Base-by-base conservation (phyloP, 257 asterid genomes). In the Vinca minor region DNA sequence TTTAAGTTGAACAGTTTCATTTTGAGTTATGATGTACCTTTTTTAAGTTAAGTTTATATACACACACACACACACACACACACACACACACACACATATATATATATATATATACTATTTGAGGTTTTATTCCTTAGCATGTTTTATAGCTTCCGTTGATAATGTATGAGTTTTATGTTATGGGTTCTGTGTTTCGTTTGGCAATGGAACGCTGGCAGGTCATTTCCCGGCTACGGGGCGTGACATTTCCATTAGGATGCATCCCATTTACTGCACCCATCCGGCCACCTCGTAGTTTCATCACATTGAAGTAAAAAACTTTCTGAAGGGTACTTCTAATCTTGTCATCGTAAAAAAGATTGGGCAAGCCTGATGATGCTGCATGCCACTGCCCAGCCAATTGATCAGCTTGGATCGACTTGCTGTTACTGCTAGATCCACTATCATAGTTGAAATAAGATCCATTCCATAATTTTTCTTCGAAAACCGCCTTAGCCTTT, bases 191-290 rank as follows among this genome's bases (percentile, higher is more conserved):
- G n/a, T n/a, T n/a, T n/a, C n/a, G n/a, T n/a, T n/a, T n/a, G n/a
- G n/a, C n/a, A n/a, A n/a, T n/a, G n/a, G n/a, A n/a, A n/a, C n/a
- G n/a, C n/a, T n/a, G n/a, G n/a, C n/a, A n/a, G n/a, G n/a, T n/a
- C n/a, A n/a, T n/a, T n/a, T n/a, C n/a, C n/a, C n/a, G n/a, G n/a
- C n/a, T n/a, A n/a, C n/a, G n/a, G n/a, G n/a, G n/a, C n/a, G n/a
- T n/a, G n/a, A n/a, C n/a, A n/a, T n/a, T n/a, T 9, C 99, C 99
- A 38, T 62, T 93, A 21, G 96, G 96, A 71, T 87, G 83, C 96
- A 93, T 90, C 65, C 99, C 99, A n/a, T 93, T 93, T 38, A 89
- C 99, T 0, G 99, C 99, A 15, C 99, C 99, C 77, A 89, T 89
- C 79, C 85, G 74, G 26, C 99, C 99, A 26, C 96, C 96, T 36